These are phyloP conservation scores for Ceratocystis colombiana DNA, from an alignment of 2,329 filamentous ascomycete species.

Conservation along the genomic window DNA sequence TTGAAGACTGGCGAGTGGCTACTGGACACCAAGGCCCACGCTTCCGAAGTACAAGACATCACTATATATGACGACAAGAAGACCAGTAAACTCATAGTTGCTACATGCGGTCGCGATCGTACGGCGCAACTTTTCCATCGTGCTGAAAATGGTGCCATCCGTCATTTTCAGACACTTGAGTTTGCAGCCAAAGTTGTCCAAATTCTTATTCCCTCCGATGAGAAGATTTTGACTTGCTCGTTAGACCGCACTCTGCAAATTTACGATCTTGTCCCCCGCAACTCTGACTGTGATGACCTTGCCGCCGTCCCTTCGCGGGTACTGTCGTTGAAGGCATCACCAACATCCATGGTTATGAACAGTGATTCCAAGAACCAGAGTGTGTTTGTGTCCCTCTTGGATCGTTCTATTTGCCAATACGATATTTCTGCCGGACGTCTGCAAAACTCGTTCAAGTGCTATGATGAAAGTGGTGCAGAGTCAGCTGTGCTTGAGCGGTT, in stretches of 20 bases:
- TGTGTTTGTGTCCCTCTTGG: conserved; percentile 50
- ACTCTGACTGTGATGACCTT: conserved; percentile 52
- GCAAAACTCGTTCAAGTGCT: conserved; percentile 66
- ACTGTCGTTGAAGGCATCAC: conserved; percentile 75
- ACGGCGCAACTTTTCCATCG: conserved; percentile 82
- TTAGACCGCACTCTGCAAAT: conserved; percentile 79
- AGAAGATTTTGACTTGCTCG: conserved; percentile 74
- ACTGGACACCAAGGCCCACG: conserved; percentile 74
- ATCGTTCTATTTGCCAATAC: conserved; percentile 51
- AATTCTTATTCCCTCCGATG: conserved; percentile 60
- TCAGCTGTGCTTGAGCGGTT: conserved; percentile 75
- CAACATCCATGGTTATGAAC: conserved; percentile 68
- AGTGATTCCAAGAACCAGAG: conserved; percentile 44
- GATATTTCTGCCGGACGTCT: conserved; percentile 59
- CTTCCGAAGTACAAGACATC: conserved; percentile 74
- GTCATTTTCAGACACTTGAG: conserved; percentile 84
- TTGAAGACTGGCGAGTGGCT: conserved; percentile 49
- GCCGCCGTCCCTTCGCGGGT: conserved; percentile 69
- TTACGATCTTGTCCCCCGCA: conserved; percentile 63
- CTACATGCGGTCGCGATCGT: conserved; percentile 76
- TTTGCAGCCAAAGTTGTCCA: conserved; percentile 78
- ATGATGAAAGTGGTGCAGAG: conserved; percentile 69
- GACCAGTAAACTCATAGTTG: conserved; percentile 55
- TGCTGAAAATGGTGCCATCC: conserved; percentile 45
- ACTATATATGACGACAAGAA: conserved; percentile 51